Percentiles rank a stretch among this genome's conserved stretches.
Conservation (phyloP, 1,284 basidiomycete species). For the Dichomitus squalens region DNA sequence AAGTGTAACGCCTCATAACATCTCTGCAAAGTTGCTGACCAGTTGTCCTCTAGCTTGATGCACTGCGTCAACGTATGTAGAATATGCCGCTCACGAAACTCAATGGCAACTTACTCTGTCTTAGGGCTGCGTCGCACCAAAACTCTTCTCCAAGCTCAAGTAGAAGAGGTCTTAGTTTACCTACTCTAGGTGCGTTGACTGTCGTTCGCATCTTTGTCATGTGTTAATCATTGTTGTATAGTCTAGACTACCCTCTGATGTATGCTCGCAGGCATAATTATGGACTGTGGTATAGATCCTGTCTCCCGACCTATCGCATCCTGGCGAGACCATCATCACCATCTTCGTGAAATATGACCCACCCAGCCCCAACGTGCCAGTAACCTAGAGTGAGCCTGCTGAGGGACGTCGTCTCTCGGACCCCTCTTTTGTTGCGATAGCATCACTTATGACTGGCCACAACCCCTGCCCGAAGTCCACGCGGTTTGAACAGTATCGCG, state of each 20-base stretch:
- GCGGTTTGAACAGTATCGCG: no score
- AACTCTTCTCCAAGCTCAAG: constrained; percentile 72
- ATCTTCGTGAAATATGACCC: no score
- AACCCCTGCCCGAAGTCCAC: no score
- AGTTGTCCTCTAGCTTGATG: constrained; percentile 64
- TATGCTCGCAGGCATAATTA: background rate
- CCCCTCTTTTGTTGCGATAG: no score
- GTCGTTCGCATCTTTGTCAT: background rate
- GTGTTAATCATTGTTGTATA: background rate
- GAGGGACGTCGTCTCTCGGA: no score
- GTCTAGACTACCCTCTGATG: constrained; percentile 10
- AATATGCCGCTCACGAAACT: background rate
- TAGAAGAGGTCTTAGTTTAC: constrained; percentile 30
- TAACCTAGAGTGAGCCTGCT: no score
- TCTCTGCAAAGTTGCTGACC: constrained; percentile 39
- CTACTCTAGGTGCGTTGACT: background rate
- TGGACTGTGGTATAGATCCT: no score
- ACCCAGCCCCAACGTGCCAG: no score
- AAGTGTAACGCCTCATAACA: constrained; percentile 37
- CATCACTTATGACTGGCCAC: no score
- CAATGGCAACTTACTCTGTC: background rate
- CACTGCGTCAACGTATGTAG: constrained; percentile 82
- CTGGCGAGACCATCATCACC: no score
- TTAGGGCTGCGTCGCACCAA: constrained; percentile 77
- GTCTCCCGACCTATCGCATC: no score